Evolutionary conservation across 768 basidiomycete species (phyloP), one percentile per base, ranked within the genome.

Genomic region (Sporobolomyces roseus): DNA sequence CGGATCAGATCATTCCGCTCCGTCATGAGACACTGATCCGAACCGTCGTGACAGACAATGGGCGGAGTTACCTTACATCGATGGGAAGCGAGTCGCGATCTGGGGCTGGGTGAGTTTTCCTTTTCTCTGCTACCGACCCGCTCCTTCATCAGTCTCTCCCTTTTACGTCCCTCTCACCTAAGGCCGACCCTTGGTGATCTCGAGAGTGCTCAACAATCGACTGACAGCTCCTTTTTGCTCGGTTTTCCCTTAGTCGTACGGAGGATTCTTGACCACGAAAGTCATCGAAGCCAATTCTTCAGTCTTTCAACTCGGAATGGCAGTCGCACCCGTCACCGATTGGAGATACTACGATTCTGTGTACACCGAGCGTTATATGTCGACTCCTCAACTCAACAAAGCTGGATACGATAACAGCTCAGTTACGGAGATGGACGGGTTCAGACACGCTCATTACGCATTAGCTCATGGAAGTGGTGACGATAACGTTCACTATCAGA

Each of bases 331-430:
- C 64, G 92, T 94, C 54, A 90, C 88, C 5, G 77, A 83, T 72
- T 70, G 58, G 59, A 21, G 36, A 4, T 56, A 49, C 56, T 65
- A 65, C 54, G 93, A 98, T 80, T 88, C 92, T 0, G 88, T 98
- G 71, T 98, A 98, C 78, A 99, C 96, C 2, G 96, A 99, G 74
- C 87, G 96, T 23, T 98, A 97, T 82, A 93, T 98, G 93, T 85
- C 86, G 72, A 83, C 89, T 30, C 93, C 93, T 0, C 77, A 82
- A 21, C 79, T 84, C 14, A 97, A 98, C 78, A 84, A 84, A 0
- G 85, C 81, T 1, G 96, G 96, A n/a, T 99, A 99, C 81, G 79
- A 88, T 73, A 91, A 88, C 54, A 88, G 90, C 23, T 90, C 90
- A 0, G 88, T 99, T 62, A 86, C 88, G 63, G 87, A 90, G 76